Percentiles rank a stretch among this genome's conserved stretches.
These are phyloP conservation scores for Adiantum capillusveneris DNA, from an alignment of 75 land plant species.

Conservation along the genomic window DNA sequence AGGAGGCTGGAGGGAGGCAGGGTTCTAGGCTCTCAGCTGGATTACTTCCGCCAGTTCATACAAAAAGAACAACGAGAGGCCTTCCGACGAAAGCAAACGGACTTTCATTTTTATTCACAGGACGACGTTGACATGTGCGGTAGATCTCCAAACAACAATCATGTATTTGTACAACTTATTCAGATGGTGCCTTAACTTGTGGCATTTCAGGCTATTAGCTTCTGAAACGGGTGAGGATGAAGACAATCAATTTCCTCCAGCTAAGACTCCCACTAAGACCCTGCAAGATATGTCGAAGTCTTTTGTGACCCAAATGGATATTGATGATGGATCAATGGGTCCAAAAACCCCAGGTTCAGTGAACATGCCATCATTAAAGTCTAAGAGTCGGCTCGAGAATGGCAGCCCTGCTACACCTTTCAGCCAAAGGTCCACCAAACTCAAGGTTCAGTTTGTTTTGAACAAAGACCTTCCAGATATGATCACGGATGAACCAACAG, in stretches of 20 bases:
- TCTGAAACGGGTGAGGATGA: conserved; percentile 26
- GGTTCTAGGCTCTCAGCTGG: conserved; percentile 45
- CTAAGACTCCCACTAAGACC: conserved; percentile 1
- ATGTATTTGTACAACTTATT: too few species aligned
- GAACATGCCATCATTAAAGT: conserved; percentile 11
- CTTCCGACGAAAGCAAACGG: conserved; percentile 42
- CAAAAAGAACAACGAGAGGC: conserved; percentile 60
- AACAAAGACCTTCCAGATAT: conserved; percentile 26
- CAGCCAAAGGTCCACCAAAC: conserved; percentile 56
- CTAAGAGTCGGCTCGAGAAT: conserved; percentile 5
- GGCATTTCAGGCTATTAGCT: conserved; percentile 13
- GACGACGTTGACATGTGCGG: conserved; percentile 71
- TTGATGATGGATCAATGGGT: background rate
- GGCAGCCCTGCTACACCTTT: conserved; percentile 58
- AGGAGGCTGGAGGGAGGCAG: conserved; percentile 52
- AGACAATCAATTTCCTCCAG: conserved; percentile 30
- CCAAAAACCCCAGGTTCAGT: conserved; percentile 19
- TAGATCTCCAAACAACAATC: too few species aligned
- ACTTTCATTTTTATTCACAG: conserved; percentile 65
- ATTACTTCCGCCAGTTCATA: conserved; percentile 57
- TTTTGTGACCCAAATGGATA: conserved; percentile 5
- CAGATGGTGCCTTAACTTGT: background rate
- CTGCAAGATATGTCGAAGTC: conserved; percentile 8
- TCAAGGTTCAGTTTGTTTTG: conserved; percentile 45
- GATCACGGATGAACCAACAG: background rate